Percentiles rank a stretch among this genome's conserved stretches.
These are phyloP conservation scores for Ustilago esculenta DNA, from an alignment of 1,284 basidiomycete genomes.

Conservation along the genomic window DNA sequence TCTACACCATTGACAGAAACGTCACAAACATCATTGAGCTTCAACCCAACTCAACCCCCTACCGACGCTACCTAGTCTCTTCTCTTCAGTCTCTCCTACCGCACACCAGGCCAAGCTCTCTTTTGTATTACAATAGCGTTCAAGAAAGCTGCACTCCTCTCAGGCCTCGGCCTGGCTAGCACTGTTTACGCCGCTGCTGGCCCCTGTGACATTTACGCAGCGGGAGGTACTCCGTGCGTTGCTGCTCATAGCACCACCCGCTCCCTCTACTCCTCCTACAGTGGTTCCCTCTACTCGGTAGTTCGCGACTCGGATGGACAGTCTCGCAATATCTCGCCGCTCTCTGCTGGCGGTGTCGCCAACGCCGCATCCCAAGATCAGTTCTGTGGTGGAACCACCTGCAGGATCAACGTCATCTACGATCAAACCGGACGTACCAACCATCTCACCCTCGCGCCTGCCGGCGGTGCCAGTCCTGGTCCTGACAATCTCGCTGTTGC, in stretches of 20 bases:
- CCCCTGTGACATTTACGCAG: conserved; percentile 32
- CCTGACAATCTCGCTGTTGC: conserved; percentile 10
- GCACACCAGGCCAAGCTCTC: no score
- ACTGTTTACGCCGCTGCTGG: conserved; percentile 4
- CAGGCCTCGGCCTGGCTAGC: conserved; percentile 10
- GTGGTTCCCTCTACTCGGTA: conserved; percentile 21
- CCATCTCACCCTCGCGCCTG: conserved; percentile 19
- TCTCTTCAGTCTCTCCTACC: neutral
- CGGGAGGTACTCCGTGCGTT: conserved; percentile 26
- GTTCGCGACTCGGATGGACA: conserved; percentile 10
- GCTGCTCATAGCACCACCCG: conserved; percentile 36
- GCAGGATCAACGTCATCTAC: conserved; percentile 26
- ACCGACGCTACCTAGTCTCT: conserved; percentile 11
- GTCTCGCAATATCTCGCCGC: conserved; percentile 4
- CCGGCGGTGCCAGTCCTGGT: conserved; percentile 12
- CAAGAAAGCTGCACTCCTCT: conserved; percentile 21
- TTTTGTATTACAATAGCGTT: conserved; percentile 13
- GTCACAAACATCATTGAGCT: no score
- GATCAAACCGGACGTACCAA: conserved; percentile 26
- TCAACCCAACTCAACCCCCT: no score
- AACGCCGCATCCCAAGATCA: conserved; percentile 25
- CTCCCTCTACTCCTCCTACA: conserved; percentile 20
- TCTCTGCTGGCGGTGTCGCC: conserved; percentile 17
- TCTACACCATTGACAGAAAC: no score
- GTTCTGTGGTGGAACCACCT: conserved; percentile 19